Evolutionary conservation across 495 filamentous ascomycete genomes (phyloP), one percentile per base, ranked within the genome.

Genomic region (Podospora sp.): DNA sequence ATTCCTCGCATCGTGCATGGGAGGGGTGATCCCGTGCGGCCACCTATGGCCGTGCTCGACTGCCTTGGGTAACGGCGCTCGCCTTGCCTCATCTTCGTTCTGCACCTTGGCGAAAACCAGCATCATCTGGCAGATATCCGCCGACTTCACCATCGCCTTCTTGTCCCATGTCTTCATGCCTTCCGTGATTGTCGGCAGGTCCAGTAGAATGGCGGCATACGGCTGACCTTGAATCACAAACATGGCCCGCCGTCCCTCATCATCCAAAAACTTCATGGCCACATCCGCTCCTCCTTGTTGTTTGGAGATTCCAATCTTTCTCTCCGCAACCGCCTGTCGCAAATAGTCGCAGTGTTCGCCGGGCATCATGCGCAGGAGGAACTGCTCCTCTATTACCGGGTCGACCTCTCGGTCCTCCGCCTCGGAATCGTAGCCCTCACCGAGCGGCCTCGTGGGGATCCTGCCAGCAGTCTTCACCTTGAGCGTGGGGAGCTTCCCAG

Each of bases 371-470:
- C 95, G 92, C 33, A 98, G 77, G 9, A 99, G 86, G 60, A 97
- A 91, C 67, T 94, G 87, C 69, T 93, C 88, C 75, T 97, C 93
- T 67, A 95, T 92, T 0, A 88, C 80, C 0, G 95, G 95, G 72
- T 99, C 95, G 2, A 81, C 72, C 76, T 99, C 95, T 7, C 88
- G 87, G 72, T 98, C 95, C 21, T 92, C 93, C 1, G 93, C 92
- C 77, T 98, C 95, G n/a, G 92, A 96, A 75, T 99, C 95, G 77
- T 98, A 99, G 8, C 93, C 96, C 22, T 95, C 92, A 18, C 94
- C 95, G 2, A 78, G 81, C 18, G 87, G 87, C 59, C 91, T 88
- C 0, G 86, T 82, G 52, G 89, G 88, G 0, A 87, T 85, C 71
- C 83, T 86, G 50, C 85, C 75, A 6, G 65, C 52, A 20, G 52